These are phyloP conservation scores for Trichocomaceae sp. DNA, from an alignment of 2,329 filamentous ascomycete genomes.

Conservation along the genomic window DNA sequence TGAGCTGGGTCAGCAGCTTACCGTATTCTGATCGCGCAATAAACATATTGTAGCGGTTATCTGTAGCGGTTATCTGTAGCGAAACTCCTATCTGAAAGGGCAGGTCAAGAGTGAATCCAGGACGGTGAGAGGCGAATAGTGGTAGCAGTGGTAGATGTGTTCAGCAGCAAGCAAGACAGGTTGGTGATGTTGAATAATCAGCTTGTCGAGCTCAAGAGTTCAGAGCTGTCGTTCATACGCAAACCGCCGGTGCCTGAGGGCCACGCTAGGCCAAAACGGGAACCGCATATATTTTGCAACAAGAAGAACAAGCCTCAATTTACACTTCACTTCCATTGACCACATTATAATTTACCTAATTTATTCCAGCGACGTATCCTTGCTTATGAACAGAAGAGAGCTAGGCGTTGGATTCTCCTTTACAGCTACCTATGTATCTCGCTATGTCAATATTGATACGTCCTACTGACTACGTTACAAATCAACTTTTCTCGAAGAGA, in stretches of 20 bases:
- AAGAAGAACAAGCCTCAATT: too few relatives aligned
- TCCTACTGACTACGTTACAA: too few relatives aligned
- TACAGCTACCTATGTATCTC: too few relatives aligned
- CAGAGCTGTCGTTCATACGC: slow-evolving; percentile 11
- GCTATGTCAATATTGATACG: too few relatives aligned
- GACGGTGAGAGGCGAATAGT: neutral
- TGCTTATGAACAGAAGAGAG: too few relatives aligned
- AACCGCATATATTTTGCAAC: too few relatives aligned
- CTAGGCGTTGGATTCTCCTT: too few relatives aligned
- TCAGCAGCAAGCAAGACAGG: neutral
- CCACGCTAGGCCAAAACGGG: neutral
- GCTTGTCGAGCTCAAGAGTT: slow-evolving; percentile 10
- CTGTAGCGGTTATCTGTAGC: slow-evolving; percentile 17
- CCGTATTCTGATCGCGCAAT: slow-evolving; percentile 99
- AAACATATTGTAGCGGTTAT: slow-evolving; percentile 69
- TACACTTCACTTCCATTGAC: too few relatives aligned
- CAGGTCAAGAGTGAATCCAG: neutral
- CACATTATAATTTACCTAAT: too few relatives aligned
- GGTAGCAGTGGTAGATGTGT: neutral
- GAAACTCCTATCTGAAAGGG: slow-evolving; percentile 1
- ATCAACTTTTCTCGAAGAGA: too few relatives aligned
- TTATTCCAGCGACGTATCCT: too few relatives aligned
- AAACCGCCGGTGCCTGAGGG: slow-evolving; percentile 9
- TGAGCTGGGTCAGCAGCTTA: slow-evolving; percentile 45
- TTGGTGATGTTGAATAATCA: neutral